A percentile compares a stretch with the other conserved stretches of the same genome.
Evolutionary conservation across 768 basidiomycete genomes (phyloP).

Genomic region (Suillus cothurnatus): DNA sequence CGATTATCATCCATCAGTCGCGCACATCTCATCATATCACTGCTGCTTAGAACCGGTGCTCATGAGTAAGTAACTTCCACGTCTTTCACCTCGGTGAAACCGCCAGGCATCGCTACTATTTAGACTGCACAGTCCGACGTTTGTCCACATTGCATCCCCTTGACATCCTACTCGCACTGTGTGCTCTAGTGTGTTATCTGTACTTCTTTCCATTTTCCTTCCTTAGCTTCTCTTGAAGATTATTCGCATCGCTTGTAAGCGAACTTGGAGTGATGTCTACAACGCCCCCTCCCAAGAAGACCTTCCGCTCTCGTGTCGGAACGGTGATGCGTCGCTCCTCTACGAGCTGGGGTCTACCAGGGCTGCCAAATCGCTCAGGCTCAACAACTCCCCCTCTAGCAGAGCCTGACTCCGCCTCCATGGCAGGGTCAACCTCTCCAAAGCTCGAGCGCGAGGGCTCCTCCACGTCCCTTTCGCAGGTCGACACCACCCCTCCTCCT

Average conservation of each 20-base stretch:
- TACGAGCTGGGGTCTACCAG: slow-evolving; percentile 47
- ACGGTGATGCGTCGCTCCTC: slow-evolving; percentile 64
- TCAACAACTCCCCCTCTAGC: slow-evolving; percentile 29
- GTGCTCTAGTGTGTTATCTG: slow-evolving; percentile 14
- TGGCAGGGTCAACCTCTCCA: slow-evolving; percentile 29
- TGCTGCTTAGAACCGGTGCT: slow-evolving; percentile 23
- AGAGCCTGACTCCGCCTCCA: slow-evolving; percentile 30
- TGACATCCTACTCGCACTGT: slow-evolving; percentile 14
- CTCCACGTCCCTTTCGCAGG: slow-evolving; percentile 31
- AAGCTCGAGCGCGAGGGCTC: slow-evolving; percentile 33
- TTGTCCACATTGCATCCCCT: slow-evolving; percentile 23
- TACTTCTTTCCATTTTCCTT: slow-evolving; percentile 3
- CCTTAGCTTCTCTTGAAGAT: slow-evolving; percentile 9
- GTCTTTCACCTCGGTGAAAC: slow-evolving; percentile 36
- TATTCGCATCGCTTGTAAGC: background rate
- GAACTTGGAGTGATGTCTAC: slow-evolving; percentile 29
- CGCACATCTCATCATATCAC: slow-evolving; percentile 36
- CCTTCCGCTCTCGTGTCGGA: slow-evolving; percentile 63
- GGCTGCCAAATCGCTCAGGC: slow-evolving; percentile 31
- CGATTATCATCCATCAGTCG: slow-evolving; percentile 36
- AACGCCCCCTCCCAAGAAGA: slow-evolving; percentile 38
- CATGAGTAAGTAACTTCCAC: slow-evolving; percentile 24
- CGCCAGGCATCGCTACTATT: slow-evolving; percentile 35
- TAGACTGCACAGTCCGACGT: slow-evolving; percentile 28
- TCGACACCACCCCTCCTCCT: slow-evolving; percentile 43